These are phyloP conservation scores for Cryptococcus sp. DNA, from an alignment of 1,284 basidiomycete genomes.

Conservation along the genomic window DNA sequence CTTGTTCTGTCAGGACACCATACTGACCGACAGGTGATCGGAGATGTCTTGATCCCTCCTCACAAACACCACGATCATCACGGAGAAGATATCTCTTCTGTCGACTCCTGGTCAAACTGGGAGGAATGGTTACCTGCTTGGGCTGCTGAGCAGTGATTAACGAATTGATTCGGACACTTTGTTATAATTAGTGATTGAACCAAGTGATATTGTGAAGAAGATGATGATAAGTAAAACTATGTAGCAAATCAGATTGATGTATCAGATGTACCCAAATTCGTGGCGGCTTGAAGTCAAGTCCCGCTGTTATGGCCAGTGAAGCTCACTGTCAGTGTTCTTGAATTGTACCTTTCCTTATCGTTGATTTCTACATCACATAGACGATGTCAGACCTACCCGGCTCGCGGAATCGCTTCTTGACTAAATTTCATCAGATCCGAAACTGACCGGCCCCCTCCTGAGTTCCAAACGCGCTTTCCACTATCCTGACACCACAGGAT, in stretches of 20 bases:
- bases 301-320: too few relatives aligned
- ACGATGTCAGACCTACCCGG: too few relatives aligned
- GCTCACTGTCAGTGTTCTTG: too few relatives aligned
- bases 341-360: too few relatives aligned
- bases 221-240: background rate
- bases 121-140: constrained; percentile 52
- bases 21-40: constrained; percentile 59
- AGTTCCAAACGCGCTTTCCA: too few relatives aligned
- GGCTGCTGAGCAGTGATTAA: constrained; percentile 15
- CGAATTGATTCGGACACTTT: background rate
- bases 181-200: background rate
- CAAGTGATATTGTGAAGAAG: background rate
- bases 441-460: too few relatives aligned
- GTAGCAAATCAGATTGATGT: background rate
- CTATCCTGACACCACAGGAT: too few relatives aligned
- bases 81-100: constrained; percentile 34
- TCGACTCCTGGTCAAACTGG: constrained; percentile 58
- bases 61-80: constrained; percentile 40
- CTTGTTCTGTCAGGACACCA: constrained; percentile 52
- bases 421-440: too few relatives aligned
- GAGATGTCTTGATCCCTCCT: constrained; percentile 55
- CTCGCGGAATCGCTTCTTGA: too few relatives aligned
- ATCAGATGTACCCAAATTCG: background rate
- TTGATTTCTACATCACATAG: too few relatives aligned
- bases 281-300: too few relatives aligned